Evolutionary conservation across 1,284 basidiomycete species (phyloP).

Genomic region (Tylopilus sp.): DNA sequence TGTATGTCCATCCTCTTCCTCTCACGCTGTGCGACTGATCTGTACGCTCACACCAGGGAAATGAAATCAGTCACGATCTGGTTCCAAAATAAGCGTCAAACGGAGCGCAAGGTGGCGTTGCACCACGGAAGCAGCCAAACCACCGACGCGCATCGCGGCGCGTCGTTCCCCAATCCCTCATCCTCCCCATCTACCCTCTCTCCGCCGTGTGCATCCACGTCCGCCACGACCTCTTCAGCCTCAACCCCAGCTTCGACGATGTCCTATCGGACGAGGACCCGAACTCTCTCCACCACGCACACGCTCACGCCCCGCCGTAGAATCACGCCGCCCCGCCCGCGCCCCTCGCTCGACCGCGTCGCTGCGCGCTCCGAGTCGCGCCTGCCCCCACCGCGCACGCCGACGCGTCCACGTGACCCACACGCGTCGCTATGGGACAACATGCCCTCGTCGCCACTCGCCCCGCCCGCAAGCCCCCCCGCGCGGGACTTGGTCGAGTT

Average conservation of each 20-base stretch:
- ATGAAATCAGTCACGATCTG: constrained; percentile 75
- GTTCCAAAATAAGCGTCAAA: constrained; percentile 81
- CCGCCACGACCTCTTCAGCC: neutral
- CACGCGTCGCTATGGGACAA: constrained; percentile 54
- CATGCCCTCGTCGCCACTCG: constrained; percentile 67
- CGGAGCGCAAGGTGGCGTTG: constrained; percentile 60
- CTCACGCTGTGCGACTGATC: constrained; percentile 8
- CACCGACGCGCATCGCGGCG: constrained; percentile 11
- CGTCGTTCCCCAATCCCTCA: constrained; percentile 10
- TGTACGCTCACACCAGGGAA: constrained; percentile 45
- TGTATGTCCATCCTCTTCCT: constrained; percentile 45
- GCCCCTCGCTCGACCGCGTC: constrained; percentile 55
- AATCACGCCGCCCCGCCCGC: constrained; percentile 28
- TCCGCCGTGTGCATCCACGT: constrained; percentile 24
- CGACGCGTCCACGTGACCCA: constrained; percentile 38
- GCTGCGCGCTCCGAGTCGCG: constrained; percentile 56
- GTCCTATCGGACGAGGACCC: constrained; percentile 28
- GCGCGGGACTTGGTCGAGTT: constrained; percentile 50
- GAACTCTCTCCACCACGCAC: constrained; percentile 15
- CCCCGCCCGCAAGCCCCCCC: constrained; percentile 48
- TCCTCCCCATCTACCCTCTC: constrained; percentile 15
- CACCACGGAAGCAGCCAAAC: constrained; percentile 36
- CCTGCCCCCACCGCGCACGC: constrained; percentile 42
- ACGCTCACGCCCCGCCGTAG: constrained; percentile 26
- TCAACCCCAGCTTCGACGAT: constrained; percentile 9